phyloP scores from a whole-genome alignment of 2,329 filamentous ascomycete species.

The Stromatinia cepivora region DNA sequence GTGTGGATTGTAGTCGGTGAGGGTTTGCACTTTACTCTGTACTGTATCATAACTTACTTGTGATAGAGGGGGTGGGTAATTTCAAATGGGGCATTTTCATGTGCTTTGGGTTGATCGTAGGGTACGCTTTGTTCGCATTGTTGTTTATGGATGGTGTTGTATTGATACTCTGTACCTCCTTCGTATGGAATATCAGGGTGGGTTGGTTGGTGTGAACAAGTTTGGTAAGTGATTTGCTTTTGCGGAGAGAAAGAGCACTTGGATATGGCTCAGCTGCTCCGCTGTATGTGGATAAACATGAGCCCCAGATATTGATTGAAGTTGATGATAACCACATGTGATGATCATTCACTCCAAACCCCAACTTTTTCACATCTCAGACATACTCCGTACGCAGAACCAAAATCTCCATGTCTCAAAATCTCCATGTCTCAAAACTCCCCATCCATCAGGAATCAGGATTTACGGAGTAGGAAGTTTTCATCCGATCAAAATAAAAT shows the following conservation, averaged over 20 bases:
- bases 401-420: not conserved
- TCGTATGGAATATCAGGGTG: not conserved
- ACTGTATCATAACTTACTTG: not conserved
- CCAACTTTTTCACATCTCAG: not conserved
- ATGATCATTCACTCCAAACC: not conserved
- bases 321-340: not conserved
- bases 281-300: not conserved
- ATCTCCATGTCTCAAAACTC: not conserved
- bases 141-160: not conserved
- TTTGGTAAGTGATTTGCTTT: not conserved
- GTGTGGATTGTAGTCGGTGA: conserved; percentile 15
- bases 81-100: not conserved
- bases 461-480: not conserved
- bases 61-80: not conserved
- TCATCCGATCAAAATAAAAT: not conserved
- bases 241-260: conserved; percentile 1
- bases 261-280: not conserved
- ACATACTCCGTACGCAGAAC: too few relatives aligned
- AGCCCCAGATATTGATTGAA: not conserved
- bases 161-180: not conserved
- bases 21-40: not conserved
- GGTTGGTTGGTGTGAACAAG: not conserved
- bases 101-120: not conserved
- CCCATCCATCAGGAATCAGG: not conserved
- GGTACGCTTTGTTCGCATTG: not conserved